Conservation (phyloP, 768 basidiomycete genomes). For the Boletus reticuloceps region DNA sequence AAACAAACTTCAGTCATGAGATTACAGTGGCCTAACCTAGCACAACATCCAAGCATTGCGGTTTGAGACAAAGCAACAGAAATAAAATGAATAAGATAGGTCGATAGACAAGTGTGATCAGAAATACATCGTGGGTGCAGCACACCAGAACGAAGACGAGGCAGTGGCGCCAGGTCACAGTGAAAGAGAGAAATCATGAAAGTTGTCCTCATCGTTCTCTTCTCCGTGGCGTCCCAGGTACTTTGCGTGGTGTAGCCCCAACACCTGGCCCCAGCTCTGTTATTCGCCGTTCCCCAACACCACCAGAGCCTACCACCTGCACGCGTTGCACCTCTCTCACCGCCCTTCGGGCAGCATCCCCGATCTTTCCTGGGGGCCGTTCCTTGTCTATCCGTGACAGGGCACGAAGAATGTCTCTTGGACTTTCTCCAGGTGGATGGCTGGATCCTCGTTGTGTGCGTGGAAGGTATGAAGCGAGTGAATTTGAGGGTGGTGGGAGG, state of each 20-base stretch:
- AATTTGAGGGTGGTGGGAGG: conserved; percentile 22
- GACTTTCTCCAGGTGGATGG: conserved; percentile 40
- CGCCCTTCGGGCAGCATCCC: conserved; percentile 69
- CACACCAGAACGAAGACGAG: conserved; percentile 3
- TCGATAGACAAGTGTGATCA: conserved; percentile 13
- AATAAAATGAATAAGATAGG: conserved; percentile 34
- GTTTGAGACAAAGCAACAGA: conserved; percentile 26
- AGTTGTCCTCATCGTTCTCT: conserved; percentile 27
- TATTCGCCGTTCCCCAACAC: conserved; percentile 53
- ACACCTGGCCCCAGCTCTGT: conserved; percentile 46
- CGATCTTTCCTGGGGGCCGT: conserved; percentile 62
- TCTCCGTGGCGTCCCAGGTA: conserved; percentile 61
- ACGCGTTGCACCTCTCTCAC: conserved; percentile 69
- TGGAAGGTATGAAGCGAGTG: conserved; percentile 38
- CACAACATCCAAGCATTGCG: conserved; percentile 30
- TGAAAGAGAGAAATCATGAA: conserved; percentile 1
- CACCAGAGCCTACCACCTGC: conserved; percentile 49
- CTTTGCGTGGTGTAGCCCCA: conserved; percentile 48
- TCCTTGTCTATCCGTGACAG: conserved; percentile 65
- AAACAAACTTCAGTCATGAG: neutral
- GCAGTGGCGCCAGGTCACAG: conserved; percentile 4
- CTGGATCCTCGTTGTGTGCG: conserved; percentile 20
- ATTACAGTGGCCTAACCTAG: conserved; percentile 4
- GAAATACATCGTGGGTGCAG: conserved; percentile 27
- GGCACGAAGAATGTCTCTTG: conserved; percentile 61